Conservation (phyloP, 140 eudicot genomes). For the Anethum foeniculum region DNA sequence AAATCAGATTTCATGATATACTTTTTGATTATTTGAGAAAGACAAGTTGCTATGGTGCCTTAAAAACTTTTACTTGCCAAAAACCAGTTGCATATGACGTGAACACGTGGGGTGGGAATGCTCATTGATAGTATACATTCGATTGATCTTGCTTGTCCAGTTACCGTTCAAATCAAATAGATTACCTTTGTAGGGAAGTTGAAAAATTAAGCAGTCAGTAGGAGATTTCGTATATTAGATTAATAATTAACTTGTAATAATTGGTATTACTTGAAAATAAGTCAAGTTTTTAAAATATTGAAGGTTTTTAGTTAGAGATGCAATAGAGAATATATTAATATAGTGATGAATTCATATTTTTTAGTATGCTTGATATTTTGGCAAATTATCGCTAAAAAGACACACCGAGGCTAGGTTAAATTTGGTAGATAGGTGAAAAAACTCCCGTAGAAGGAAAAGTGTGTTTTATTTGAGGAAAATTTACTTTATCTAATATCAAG, state of each 20-base stretch:
- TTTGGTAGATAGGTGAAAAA: background rate
- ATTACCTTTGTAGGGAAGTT: background rate
- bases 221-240: background rate
- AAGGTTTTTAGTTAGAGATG: background rate
- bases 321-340: background rate
- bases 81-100: background rate
- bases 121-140: background rate
- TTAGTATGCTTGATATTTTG: background rate
- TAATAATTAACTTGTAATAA: background rate
- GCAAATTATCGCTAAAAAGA: background rate
- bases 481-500: background rate
- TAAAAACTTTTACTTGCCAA: background rate
- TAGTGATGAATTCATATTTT: too few relatives aligned
- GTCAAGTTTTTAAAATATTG: background rate
- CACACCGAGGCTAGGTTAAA: background rate
- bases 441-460: background rate
- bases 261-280: background rate
- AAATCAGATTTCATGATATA: background rate
- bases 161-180: background rate
- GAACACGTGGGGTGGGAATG: background rate
- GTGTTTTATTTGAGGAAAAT: background rate
- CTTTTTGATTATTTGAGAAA: background rate
- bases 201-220: background rate
- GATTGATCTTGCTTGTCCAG: background rate
- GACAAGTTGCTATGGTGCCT: background rate